These are phyloP conservation scores for Fraxinus baroniana DNA, from an alignment of 305 asterid species.

Conservation along the genomic window DNA sequence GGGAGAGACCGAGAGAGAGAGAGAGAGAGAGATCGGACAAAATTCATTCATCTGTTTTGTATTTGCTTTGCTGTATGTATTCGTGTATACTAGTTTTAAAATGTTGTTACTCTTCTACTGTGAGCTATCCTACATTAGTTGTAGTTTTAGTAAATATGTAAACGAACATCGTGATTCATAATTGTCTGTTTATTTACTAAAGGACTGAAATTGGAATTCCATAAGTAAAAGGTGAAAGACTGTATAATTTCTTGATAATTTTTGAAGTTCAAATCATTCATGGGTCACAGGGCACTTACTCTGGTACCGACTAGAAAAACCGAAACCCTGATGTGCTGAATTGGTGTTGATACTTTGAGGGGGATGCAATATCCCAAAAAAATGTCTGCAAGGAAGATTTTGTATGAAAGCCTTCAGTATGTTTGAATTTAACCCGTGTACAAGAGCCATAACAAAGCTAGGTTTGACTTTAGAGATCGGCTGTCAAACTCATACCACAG, in stretches of 20 bases:
- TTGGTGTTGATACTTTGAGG: neutral
- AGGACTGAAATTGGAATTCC: neutral
- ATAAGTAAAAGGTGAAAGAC: neutral
- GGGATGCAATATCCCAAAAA: neutral
- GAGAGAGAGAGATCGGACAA: constrained; percentile 1
- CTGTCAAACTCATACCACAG: constrained; percentile 1
- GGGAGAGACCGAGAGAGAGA: neutral
- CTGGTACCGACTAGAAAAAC: neutral
- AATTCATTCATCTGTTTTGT: neutral
- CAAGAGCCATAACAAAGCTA: neutral
- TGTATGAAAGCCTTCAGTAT: neutral
- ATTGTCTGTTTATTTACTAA: neutral
- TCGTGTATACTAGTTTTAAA: neutral
- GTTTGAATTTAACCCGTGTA: neutral
- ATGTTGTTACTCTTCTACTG: neutral
- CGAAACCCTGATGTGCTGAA: neutral
- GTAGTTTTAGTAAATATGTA: neutral
- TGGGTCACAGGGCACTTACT: neutral
- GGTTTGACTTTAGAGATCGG: neutral
- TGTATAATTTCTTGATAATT: neutral
- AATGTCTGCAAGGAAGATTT: neutral
- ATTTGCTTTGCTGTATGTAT: neutral
- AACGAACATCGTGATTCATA: neutral
- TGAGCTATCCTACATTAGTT: neutral
- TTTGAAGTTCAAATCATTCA: neutral